A percentile compares a stretch with the other conserved stretches of the same genome.
Evolutionary conservation across 148 eudicot genomes (phyloP).

Genomic region (Cornus controversa): DNA sequence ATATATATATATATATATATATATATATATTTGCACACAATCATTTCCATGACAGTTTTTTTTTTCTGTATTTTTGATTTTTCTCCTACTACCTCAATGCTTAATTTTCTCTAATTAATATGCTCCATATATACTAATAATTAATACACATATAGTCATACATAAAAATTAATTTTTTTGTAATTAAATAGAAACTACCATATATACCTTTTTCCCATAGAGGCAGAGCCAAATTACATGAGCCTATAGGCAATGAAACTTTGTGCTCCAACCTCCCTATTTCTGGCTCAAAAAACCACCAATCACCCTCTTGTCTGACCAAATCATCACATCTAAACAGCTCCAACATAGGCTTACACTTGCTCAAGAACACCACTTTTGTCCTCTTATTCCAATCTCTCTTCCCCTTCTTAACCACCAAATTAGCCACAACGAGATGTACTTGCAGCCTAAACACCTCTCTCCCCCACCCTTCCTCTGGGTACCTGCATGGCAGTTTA

Average conservation of each 20-base stretch:
- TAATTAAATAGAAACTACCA: too few relatives aligned
- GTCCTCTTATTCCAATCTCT: slow-evolving; percentile 50
- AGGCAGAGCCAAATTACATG: slow-evolving; percentile 77
- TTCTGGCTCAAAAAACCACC: slow-evolving; percentile 75
- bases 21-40: too few relatives aligned
- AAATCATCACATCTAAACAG: slow-evolving; percentile 76
- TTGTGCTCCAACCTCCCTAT: slow-evolving; percentile 56
- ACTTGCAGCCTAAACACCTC: slow-evolving; percentile 72
- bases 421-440: slow-evolving; percentile 61
- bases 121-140: too few relatives aligned
- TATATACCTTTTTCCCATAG: slow-evolving; percentile 92
- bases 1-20: too few relatives aligned
- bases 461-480: slow-evolving; percentile 68
- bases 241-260: slow-evolving; percentile 73
- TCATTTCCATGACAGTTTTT: too few relatives aligned
- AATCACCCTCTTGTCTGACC: slow-evolving; percentile 68
- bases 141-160: too few relatives aligned
- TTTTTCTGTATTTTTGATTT: too few relatives aligned
- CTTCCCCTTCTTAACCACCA: slow-evolving; percentile 57
- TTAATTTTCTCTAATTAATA: too few relatives aligned
- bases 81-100: too few relatives aligned
- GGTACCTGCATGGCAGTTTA: slow-evolving; percentile 66
- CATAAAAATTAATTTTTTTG: too few relatives aligned
- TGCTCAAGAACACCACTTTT: slow-evolving; percentile 68
- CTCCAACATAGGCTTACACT: slow-evolving; percentile 93